phyloP scores from a whole-genome alignment of 106 monocot species.

The Acorus gramineus region DNA sequence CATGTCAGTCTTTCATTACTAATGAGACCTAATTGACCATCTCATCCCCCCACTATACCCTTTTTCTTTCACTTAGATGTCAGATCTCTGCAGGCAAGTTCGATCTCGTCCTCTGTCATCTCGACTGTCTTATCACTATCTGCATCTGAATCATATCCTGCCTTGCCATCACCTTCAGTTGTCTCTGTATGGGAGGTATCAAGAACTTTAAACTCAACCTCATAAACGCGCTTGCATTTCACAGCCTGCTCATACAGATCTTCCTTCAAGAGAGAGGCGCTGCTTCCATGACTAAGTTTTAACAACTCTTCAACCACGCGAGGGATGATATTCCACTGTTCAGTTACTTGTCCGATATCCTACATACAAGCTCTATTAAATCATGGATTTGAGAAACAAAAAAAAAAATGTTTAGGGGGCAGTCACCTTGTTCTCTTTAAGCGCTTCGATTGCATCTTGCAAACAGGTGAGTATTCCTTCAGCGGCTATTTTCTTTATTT shows the following conservation, averaged over 20 bases:
- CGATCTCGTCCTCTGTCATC: constrained; percentile 98
- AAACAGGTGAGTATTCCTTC: constrained; percentile 90
- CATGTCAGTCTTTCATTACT: too few relatives aligned
- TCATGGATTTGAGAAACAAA: not conserved
- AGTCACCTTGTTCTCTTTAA: constrained; percentile 55
- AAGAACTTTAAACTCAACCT: constrained; percentile 23
- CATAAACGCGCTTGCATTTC: constrained; percentile 53
- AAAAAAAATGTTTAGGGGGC: not conserved
- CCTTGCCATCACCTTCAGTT: constrained; percentile 2
- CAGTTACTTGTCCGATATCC: constrained; percentile 48
- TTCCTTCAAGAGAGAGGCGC: constrained; percentile 28
- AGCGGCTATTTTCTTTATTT: constrained; percentile 71
- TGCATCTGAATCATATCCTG: constrained; percentile 25
- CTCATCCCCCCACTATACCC: too few relatives aligned
- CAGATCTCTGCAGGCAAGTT: constrained; percentile 43
- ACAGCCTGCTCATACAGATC: constrained; percentile 37
- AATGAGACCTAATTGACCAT: too few relatives aligned
- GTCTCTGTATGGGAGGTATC: constrained; percentile 5
- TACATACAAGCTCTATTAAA: constrained; percentile 14
- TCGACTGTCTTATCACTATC: constrained; percentile 89
- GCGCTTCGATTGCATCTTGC: constrained; percentile 82
- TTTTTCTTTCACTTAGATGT: not conserved
- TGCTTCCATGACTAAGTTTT: constrained; percentile 30
- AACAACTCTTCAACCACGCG: constrained; percentile 52
- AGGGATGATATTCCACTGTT: constrained; percentile 87